These are phyloP conservation scores for Sporothrix pseudoabietina DNA, from an alignment of 2,329 filamentous ascomycete genomes.

Conservation along the genomic window DNA sequence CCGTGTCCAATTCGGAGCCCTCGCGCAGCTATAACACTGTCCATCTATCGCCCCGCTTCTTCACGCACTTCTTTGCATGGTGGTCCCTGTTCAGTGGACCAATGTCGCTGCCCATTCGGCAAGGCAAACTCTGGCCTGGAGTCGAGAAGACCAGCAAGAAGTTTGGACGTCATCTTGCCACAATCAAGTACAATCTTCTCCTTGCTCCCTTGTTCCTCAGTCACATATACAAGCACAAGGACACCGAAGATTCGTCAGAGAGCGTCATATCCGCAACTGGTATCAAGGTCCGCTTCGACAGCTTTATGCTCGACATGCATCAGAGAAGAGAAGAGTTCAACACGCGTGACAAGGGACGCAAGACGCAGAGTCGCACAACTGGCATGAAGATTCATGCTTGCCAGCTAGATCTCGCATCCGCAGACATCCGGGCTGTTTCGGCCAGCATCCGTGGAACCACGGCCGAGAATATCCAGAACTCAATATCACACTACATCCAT, in stretches of 20 bases:
- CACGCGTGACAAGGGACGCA: conserved; percentile 73
- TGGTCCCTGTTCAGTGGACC: conserved; percentile 95
- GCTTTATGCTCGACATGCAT: conserved; percentile 95
- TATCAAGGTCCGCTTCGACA: conserved; percentile 93
- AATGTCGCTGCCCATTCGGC: conserved; percentile 90
- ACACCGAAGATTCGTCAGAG: conserved; percentile 81
- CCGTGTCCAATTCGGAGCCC: conserved; percentile 69
- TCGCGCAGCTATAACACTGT: conserved; percentile 95
- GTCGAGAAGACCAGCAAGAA: conserved; percentile 98
- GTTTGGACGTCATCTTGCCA: conserved; percentile 94
- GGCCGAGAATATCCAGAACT: conserved; percentile 68
- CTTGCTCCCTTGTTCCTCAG: conserved; percentile 91
- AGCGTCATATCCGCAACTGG: conserved; percentile 84
- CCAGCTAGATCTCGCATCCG: conserved; percentile 86
- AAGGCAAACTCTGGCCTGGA: conserved; percentile 87
- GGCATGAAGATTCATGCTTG: conserved; percentile 96
- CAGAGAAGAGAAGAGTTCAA: conserved; percentile 91
- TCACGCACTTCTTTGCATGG: conserved; percentile 98
- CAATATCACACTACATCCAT: conserved; percentile 55
- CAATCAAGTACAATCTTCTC: conserved; percentile 95
- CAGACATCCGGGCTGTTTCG: conserved; percentile 90
- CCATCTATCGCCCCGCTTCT: conserved; percentile 91
- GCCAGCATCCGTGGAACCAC: conserved; percentile 83
- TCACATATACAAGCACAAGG: conserved; percentile 98
- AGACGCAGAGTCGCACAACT: conserved; percentile 77